Evolutionary conservation across 495 filamentous ascomycete species (phyloP), one percentile per base, ranked within the genome.

Genomic region (Penicillium malachiteum): DNA sequence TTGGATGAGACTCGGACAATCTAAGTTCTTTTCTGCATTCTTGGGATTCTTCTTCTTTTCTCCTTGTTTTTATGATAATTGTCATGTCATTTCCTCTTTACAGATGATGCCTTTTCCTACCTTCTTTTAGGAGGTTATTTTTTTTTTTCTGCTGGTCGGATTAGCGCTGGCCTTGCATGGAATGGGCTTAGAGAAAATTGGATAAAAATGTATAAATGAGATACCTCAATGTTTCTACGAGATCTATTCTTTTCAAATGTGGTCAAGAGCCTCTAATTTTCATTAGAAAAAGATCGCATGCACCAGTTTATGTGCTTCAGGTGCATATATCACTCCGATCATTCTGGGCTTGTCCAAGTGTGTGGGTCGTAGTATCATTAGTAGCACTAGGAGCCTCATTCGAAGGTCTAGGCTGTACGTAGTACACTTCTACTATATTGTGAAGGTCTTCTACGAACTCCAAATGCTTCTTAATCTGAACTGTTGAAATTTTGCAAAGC

Each of bases 121-220:
- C 39, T 60, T 63, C 64, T 39, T 48, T 56, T 49, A 21, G 31
- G 14, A 32, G 21, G 55, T 38, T 56, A 59, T 54, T 45, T 62
- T 63, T 58, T 49, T 53, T 58, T 60, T 68, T 67, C 59, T 70
- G 67, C 57, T 69, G 71, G 69, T 69, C 61, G 56, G 69, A 73
- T 69, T 62, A 71, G 71, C 69, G 67, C 67, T 70, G 66, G 58
- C 68, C 63, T 66, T 66, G 64, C 65, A 67, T 74, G 63, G 57
- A 63, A 59, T 55, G 59, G 55, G 54, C 55, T 62, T 60, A 63
- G 54, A 60, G 59, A 66, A 58, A 59, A 54, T 52, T 52, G 48
- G 9, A 60, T 59, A 54, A 65, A 65, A 66, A 60, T 64, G 52
- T 65, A 58, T 55, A 59, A 62, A 60, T 60, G 63, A 66, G 63